Evolutionary conservation across 805 yeast species (phyloP).

Genomic region (Candida alai): DNA sequence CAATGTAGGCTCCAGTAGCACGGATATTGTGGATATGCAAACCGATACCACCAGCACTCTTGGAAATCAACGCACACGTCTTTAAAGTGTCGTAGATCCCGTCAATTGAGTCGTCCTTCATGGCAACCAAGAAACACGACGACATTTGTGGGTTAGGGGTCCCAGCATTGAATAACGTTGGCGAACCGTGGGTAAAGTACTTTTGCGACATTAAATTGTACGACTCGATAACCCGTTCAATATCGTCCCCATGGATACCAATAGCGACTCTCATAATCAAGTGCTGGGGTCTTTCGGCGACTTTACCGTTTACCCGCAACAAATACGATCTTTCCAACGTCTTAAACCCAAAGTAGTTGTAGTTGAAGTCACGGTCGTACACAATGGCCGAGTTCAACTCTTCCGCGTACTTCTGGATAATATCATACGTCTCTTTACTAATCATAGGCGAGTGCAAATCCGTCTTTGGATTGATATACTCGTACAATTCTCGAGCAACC

Average conservation of each 20-base stretch:
- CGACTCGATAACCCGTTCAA: slow-evolving; percentile 50
- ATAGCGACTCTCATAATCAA: slow-evolving; percentile 59
- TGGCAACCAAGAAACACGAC: slow-evolving; percentile 59
- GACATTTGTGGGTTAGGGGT: slow-evolving; percentile 59
- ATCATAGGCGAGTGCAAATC: slow-evolving; percentile 50
- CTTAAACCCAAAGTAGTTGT: slow-evolving; percentile 59
- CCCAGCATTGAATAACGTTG: slow-evolving; percentile 60
- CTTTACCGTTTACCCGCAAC: slow-evolving; percentile 50
- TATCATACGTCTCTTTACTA: slow-evolving; percentile 37
- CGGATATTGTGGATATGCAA: slow-evolving; percentile 58
- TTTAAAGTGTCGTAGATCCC: slow-evolving; percentile 60
- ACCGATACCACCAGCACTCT: slow-evolving; percentile 63
- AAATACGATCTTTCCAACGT: slow-evolving; percentile 58
- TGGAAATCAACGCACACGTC: slow-evolving; percentile 59
- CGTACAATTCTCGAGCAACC: slow-evolving; percentile 68
- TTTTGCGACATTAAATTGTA: slow-evolving; percentile 58
- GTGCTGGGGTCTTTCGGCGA: slow-evolving; percentile 61
- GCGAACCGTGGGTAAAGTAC: slow-evolving; percentile 59
- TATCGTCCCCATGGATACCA: slow-evolving; percentile 56
- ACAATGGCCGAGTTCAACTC: slow-evolving; percentile 45
- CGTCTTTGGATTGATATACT: slow-evolving; percentile 78
- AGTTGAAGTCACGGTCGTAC: slow-evolving; percentile 48
- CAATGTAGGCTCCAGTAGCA: slow-evolving; percentile 56
- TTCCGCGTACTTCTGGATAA: slow-evolving; percentile 35
- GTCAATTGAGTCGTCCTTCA: slow-evolving; percentile 61